Evolutionary conservation across 2,329 filamentous ascomycete species (phyloP).

Genomic region (Acephala macrosclerotiorum): DNA sequence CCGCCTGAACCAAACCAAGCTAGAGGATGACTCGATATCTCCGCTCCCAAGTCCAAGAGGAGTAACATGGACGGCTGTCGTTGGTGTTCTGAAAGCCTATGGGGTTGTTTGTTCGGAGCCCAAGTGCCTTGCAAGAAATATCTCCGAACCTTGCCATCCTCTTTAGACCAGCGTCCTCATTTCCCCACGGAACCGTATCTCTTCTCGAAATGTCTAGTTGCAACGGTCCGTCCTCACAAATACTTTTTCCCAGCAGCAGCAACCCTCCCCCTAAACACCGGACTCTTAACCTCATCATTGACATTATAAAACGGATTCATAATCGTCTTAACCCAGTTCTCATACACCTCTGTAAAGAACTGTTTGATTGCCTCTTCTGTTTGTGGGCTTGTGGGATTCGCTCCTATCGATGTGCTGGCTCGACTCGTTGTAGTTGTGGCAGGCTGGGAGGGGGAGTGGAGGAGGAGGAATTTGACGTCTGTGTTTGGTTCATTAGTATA

Average conservation of each 20-base stretch:
- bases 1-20: no score
- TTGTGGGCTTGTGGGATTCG: conserved; percentile 86
- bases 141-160: no score
- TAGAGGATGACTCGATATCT: no score
- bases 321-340: conserved; percentile 94
- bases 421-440: conserved; percentile 54
- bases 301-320: conserved; percentile 96
- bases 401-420: conserved; percentile 74
- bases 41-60: no score
- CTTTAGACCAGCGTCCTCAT: no score
- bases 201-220: no score
- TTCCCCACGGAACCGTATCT: no score
- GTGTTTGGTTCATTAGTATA: conserved; percentile 18
- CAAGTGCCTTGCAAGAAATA: no score
- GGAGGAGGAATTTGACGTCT: conserved; percentile 89
- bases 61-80: no score
- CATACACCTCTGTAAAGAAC: conserved; percentile 95
- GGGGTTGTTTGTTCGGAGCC: no score
- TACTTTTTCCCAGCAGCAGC: conserved; percentile 92
- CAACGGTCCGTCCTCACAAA: conserved; percentile 63
- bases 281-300: conserved; percentile 85
- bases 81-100: no score
- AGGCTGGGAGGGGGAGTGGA: conserved; percentile 77
- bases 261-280: conserved; percentile 83
- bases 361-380: conserved; percentile 95